Evolutionary conservation across 352 stramenopile genomes (phyloP).

Genomic region (Pythium pyrilobum): DNA sequence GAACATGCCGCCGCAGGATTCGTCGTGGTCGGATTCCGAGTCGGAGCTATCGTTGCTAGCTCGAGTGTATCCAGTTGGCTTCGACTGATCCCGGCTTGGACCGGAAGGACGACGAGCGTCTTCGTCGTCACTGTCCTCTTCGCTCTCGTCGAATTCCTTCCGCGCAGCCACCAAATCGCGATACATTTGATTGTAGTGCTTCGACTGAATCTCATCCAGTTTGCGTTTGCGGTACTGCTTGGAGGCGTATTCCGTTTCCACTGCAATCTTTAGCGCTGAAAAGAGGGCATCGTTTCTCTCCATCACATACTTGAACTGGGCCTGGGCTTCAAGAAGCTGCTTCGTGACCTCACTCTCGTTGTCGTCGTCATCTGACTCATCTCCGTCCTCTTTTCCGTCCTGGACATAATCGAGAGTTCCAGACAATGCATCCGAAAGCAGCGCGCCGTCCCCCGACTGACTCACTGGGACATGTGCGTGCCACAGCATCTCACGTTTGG

Average conservation of each 20-base stretch:
- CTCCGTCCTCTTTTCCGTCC: conserved; percentile 32
- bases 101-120: conserved; percentile 3
- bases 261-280: conserved; percentile 23
- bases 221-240: conserved; percentile 43
- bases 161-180: conserved; percentile 36
- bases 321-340: conserved; percentile 41
- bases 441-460: conserved; percentile 20
- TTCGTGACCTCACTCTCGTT: conserved; percentile 56
- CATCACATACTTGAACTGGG: conserved; percentile 40
- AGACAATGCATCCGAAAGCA: conserved; percentile 39
- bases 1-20: conserved; percentile 65
- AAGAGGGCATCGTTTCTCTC: conserved; percentile 38
- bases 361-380: conserved; percentile 39
- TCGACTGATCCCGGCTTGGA: background rate
- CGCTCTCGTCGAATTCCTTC: conserved; percentile 48
- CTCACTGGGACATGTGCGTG: conserved; percentile 60
- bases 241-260: conserved; percentile 40
- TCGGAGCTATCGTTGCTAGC: conserved; percentile 20
- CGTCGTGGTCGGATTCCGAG: conserved; percentile 48
- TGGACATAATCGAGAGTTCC: conserved; percentile 30
- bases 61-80: conserved; percentile 2
- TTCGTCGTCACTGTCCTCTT: conserved; percentile 30
- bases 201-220: conserved; percentile 45
- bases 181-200: conserved; percentile 73
- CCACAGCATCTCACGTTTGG: conserved; percentile 31